Conservation (phyloP, 805 yeast species). For the Komagataella kurtzmanii region DNA sequence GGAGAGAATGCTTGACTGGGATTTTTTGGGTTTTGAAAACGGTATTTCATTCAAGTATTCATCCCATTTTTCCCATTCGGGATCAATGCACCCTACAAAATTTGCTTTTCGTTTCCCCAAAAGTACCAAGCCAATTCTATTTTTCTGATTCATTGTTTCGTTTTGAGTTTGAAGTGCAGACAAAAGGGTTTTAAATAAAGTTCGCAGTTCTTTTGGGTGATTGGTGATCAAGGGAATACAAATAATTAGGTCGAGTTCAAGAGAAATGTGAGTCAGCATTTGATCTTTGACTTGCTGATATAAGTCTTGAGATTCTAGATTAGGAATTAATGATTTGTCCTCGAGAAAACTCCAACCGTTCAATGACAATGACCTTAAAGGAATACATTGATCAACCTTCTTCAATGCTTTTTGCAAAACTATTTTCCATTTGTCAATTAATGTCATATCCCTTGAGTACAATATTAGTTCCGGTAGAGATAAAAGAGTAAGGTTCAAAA, state of each 20-base stretch:
- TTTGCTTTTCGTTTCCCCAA: not conserved
- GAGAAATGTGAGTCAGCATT: not conserved
- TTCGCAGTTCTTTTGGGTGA: not conserved
- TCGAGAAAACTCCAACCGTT: not conserved
- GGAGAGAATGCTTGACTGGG: not conserved
- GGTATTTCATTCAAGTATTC: not conserved
- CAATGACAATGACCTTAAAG: not conserved
- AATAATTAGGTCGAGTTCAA: not conserved
- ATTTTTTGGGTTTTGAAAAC: not conserved
- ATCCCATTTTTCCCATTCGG: not conserved
- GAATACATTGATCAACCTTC: not conserved
- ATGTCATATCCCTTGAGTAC: not conserved
- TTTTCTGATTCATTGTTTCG: not conserved
- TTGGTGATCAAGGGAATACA: not conserved
- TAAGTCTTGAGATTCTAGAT: not conserved
- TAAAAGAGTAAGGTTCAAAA: not conserved
- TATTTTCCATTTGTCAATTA: not conserved
- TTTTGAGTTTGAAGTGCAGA: not conserved
- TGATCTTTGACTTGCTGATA: not conserved
- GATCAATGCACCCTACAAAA: not conserved
- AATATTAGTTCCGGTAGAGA: not conserved
- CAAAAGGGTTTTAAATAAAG: not conserved
- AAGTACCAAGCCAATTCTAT: not conserved
- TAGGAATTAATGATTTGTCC: not conserved
- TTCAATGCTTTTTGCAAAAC: not conserved